Base-by-base conservation (phyloP, 2,329 filamentous ascomycete species). In the Stromatinia cepivora region DNA sequence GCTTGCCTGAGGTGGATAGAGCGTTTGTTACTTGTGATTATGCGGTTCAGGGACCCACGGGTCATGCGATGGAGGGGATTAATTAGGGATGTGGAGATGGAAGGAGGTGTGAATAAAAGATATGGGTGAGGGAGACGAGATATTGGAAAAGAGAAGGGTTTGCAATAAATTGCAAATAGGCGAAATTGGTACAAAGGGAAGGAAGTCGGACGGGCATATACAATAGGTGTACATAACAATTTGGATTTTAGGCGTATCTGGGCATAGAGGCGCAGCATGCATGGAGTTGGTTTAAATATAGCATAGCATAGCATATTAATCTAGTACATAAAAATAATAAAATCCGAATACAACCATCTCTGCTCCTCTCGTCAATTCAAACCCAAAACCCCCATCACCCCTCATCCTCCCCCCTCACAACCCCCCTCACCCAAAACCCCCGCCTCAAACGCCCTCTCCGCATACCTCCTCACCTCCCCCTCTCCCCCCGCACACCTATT, bases 21-120 rank as follows among this genome's bases (percentile, higher is more conserved):
- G 79, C 78, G 5, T 79, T 79, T 71, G 78, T 80, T 10, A 79
- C 76, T 1, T 75, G 76, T 50, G 80, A 81, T 70, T 81, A 77
- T 71, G 72, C 74, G 4, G 69, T 71, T 20, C 71, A 67, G 56
- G 75, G 75, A 1, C 75, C 74, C 1, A 70, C 63, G 0, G 75
- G 75, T 5, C 75, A 77, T 72, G 74, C 74, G 9, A 36, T 62
- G 25, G 71, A 73, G 54, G 72, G 71, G 10, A 0, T 57, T 9
- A 61, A 62, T 56, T 68, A 39, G 25, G 11, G 45, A 10, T 34
- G 11, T 39, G 22, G 11, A 20, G 7, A 10, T 53, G 4, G 28
- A 22, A 11, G 3, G 10, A 15, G 7, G 28, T 11, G 9, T 8
- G 36, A 28, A 22, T 15, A 20, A 9, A 22, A 48, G 7, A 4